phyloP scores from a whole-genome alignment of 2,329 filamentous ascomycete species.

The Cordyceps farinosa region DNA sequence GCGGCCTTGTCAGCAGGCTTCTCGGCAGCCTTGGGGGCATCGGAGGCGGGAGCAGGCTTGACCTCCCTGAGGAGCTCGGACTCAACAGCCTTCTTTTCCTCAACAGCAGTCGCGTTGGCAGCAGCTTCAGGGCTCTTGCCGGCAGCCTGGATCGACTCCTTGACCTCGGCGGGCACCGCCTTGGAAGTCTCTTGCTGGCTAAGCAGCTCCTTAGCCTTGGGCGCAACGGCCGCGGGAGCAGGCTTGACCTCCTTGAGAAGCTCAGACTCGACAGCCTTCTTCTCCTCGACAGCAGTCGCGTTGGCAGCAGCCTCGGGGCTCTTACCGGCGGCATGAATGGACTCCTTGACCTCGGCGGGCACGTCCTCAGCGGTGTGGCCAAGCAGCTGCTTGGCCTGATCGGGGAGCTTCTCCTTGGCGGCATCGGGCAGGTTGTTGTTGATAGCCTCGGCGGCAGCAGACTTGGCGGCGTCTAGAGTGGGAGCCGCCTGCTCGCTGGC shows the following conservation, averaged over 20 bases:
- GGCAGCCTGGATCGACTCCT: conserved; percentile 55
- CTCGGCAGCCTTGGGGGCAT: conserved; percentile 13
- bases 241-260: conserved; percentile 61
- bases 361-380: conserved; percentile 38
- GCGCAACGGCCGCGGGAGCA: conserved; percentile 29
- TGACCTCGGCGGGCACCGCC: conserved; percentile 53
- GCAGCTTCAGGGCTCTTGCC: conserved; percentile 67
- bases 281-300: conserved; percentile 67
- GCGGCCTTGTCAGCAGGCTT: conserved; percentile 11
- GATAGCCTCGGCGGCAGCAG: conserved; percentile 37
- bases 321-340: conserved; percentile 54
- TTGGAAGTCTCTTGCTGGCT: conserved; percentile 42
- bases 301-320: conserved; percentile 70
- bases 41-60: conserved; percentile 37
- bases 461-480: conserved; percentile 35
- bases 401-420: conserved; percentile 50
- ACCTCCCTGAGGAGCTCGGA: conserved; percentile 67
- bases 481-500: conserved; percentile 37
- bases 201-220: not conserved
- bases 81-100: conserved; percentile 73
- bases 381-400: conserved; percentile 47
- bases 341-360: conserved; percentile 55
- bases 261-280: conserved; percentile 71
- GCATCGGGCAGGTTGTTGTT: conserved; percentile 51
- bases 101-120: conserved; percentile 62